These are phyloP conservation scores for Ophiostoma tasmaniense DNA, from an alignment of 2,329 filamentous ascomycete genomes.

Conservation along the genomic window DNA sequence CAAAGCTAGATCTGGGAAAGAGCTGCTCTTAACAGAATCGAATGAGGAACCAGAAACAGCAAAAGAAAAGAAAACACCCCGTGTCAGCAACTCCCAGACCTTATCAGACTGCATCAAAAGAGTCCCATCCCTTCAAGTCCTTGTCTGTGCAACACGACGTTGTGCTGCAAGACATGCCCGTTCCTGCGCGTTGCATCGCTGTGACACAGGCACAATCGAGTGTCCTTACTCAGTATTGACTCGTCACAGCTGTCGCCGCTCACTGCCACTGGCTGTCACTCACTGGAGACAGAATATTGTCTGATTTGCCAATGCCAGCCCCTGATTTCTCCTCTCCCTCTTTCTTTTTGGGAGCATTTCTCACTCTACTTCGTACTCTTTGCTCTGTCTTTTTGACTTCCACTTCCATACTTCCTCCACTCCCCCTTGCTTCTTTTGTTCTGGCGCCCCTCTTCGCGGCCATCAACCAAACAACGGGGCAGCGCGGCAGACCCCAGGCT, in stretches of 20 bases:
- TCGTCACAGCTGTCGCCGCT: background rate
- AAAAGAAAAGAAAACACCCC: no score
- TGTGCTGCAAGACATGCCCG: background rate
- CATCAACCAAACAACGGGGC: background rate
- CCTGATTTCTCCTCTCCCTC: background rate
- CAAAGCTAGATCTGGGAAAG: background rate
- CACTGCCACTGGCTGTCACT: background rate
- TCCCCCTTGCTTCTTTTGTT: constrained; percentile 2
- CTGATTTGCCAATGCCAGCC: background rate
- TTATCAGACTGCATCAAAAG: background rate
- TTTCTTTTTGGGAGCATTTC: background rate
- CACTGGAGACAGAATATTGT: background rate
- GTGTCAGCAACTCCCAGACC: background rate
- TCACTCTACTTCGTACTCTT: background rate
- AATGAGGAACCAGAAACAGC: background rate
- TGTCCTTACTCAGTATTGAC: background rate
- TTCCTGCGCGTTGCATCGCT: background rate
- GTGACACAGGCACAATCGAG: background rate
- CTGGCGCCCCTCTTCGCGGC: background rate
- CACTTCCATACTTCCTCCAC: background rate
- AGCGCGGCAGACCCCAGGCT: background rate
- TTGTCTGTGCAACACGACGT: background rate
- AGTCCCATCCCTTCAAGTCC: background rate
- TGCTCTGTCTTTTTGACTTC: background rate
- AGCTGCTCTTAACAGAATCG: background rate